Evolutionary conservation across 202 grass and related monocot genomes (phyloP), one percentile per base, ranked within the genome.

Genomic region (Tripidium arundinaceum): DNA sequence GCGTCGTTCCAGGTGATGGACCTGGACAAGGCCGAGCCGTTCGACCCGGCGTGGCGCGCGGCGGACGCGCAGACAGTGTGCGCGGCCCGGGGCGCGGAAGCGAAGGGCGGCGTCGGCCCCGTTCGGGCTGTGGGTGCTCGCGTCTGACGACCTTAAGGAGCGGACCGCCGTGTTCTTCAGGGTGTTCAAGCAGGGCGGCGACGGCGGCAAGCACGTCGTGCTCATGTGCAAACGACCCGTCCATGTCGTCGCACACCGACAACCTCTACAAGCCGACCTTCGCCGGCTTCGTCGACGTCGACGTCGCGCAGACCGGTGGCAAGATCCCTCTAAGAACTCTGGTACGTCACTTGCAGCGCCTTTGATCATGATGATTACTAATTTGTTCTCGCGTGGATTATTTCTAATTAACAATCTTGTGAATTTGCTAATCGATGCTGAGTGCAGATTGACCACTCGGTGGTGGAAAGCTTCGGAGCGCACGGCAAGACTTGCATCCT

Each of bases 381-480:
- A n/a, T n/a, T n/a, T n/a, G n/a, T n/a, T n/a, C n/a, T n/a, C n/a
- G n/a, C n/a, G n/a, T n/a, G n/a, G n/a, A n/a, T n/a, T n/a, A n/a
- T n/a, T n/a, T n/a, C n/a, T n/a, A 36, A 0, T 36, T 5, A 36
- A 22, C 41, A 19, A 31, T 50, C 3, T 50, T 39, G 2, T 70
- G 11, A 19, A 10, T 41, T 22, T 62, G 33, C 10, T 45, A 7
- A 14, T 33, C 11, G 1, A 34, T 58, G 16, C 9, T 1, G 19
- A 0, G 11, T 27, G 70, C 79, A 92, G 89, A 84, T 94, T 21
- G 94, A 97, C 65, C 78, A 86, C 79, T 94, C 90, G 9, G 88
- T 90, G 37, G 84, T 94, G 62, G 92, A 98, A 86, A 94, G 95
- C 89, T 98, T 91, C 1, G 90, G 92, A 1, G 95, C 43, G 25